These are phyloP conservation scores for Allomyces macrogynus DNA, from an alignment of 192 early-diverging fungal genomes.

Conservation along the genomic window DNA sequence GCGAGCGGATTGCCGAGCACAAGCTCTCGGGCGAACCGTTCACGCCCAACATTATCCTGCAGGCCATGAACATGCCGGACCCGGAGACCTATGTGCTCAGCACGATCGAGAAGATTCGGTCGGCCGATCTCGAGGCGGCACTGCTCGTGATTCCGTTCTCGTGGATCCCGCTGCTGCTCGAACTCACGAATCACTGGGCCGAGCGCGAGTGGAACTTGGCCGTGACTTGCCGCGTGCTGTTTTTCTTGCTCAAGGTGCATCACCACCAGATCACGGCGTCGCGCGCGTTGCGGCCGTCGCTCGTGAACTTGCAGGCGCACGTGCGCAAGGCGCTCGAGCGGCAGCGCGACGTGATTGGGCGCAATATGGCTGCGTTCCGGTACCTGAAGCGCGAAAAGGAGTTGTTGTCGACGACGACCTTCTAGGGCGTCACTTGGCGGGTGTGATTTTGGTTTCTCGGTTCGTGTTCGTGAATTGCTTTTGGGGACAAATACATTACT, in stretches of 20 bases:
- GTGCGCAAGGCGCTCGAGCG: constrained; percentile 37
- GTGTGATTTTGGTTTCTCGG: too few species aligned
- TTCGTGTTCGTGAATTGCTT: too few species aligned
- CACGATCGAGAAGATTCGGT: constrained; percentile 53
- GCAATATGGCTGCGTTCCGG: constrained; percentile 65
- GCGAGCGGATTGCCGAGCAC: constrained; percentile 13
- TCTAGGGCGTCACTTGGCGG: constrained; percentile 9
- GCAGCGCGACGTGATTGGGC: constrained; percentile 72
- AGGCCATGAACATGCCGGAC: constrained; percentile 34
- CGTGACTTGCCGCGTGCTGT: constrained; percentile 61
- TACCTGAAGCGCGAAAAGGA: constrained; percentile 61
- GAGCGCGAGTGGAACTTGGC: constrained; percentile 58
- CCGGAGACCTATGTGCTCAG: constrained; percentile 65
- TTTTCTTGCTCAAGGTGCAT: constrained; percentile 67
- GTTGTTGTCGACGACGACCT: constrained; percentile 42
- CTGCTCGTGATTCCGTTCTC: constrained; percentile 71
- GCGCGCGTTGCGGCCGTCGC: constrained; percentile 47
- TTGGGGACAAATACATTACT: too few species aligned
- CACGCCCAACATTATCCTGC: constrained; percentile 35
- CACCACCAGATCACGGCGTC: constrained; percentile 77
- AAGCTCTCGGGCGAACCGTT: neutral
- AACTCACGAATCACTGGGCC: constrained; percentile 54
- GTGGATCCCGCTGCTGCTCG: constrained; percentile 55
- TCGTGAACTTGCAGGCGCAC: constrained; percentile 48
- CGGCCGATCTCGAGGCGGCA: constrained; percentile 72